Base-by-base conservation (phyloP, 805 yeast genomes). In the Candida chilensis region DNA sequence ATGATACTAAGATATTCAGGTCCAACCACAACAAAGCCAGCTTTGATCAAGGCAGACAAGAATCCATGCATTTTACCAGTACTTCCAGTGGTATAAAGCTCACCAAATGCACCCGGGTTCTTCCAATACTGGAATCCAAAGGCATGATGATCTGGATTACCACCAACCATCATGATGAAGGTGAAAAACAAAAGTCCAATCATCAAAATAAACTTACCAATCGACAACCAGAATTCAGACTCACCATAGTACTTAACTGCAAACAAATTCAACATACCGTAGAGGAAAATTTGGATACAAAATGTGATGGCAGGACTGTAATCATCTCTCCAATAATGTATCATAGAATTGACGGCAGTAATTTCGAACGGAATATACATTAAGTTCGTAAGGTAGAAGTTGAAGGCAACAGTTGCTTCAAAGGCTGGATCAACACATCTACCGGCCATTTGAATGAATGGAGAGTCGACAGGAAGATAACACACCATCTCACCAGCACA, bases 131-230 rank as follows among this genome's bases (percentile, higher is more conserved):
- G 45, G 49, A 70, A 70, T 1, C 77, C 77, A 42, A 60, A 70
- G 4, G 59, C 69, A 37, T 68, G 71, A 27, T 60, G 62, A 21
- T 54, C 41, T 2, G 77, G 77, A 40, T 70, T 69, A 27, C 76
- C 77, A 13, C 77, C 77, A 31, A 67, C 69, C 76, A 70, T 70
- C 25, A 70, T 62, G 34, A 70, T 45, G 40, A 70, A 64, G 5
- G 74, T 67, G 48, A 67, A 70, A 27, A 68, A 38, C 31, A 70
- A 48, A 25, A 70, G 53, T 2, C 73, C 75, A 10, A 65, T 47
- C 20, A 71, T 67, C 32, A 70, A 47, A 14, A 68, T 39, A 34
- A 70, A 57, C 38, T 70, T 70, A 6, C 67, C 65, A n/a, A 70
- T 45, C n/a, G n/a, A 10, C 20, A 54, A 46, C 60, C 63, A 63